Evolutionary conservation across 441 rosid genomes (phyloP), one percentile per base, ranked within the genome.

Genomic region (Corymbia calophylla): DNA sequence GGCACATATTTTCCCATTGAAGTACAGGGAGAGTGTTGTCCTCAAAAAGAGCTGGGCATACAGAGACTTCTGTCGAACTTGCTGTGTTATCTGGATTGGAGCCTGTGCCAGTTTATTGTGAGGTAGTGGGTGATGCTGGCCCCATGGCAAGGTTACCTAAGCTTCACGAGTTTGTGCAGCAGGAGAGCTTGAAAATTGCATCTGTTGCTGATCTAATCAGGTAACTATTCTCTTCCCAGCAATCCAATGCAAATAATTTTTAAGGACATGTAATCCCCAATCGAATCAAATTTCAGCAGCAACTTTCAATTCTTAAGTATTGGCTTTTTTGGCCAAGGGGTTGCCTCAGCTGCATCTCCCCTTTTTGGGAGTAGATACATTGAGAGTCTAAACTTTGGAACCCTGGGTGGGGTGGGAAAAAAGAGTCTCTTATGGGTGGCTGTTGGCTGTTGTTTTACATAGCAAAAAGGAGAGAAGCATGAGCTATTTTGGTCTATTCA

Each of bases 41-140:
- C 18, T 62, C n/a, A 5, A 29, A 62, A 62, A 6, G 70, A 62
- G 70, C 32, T 29, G 9, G 5, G 32, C 2, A 0, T 29, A 29
- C 32, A 6, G 32, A 29, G 70, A 18, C 32, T 62, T 62, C 18
- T 62, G 5, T 62, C 9, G 1, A 62, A 17, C 32, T 62, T 62
- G 9, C 9, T 29, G 17, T 29, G 0, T 29, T 0, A 0, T 2
- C 68, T 1, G 31, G 66, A 60, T 27, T 25, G 66, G n/a, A 0
- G 0, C 32, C 9, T 13, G 32, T 62, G 17, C 18, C 70, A 62
- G 9, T 29, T 29, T 9, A 29, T 1, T 29, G 70, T 14, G 19
- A n/a, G 35, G 0, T 12, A 6, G 32, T 13, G 68, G 18, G 0
- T 62, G 18, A 29, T 29, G 68, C 3, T 62, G 68, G 68, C 32